A percentile compares a stretch with the other conserved stretches of the same genome.
Evolutionary conservation across 148 eudicot species (phyloP).

Genomic region (Heliamphora exappendiculata): DNA sequence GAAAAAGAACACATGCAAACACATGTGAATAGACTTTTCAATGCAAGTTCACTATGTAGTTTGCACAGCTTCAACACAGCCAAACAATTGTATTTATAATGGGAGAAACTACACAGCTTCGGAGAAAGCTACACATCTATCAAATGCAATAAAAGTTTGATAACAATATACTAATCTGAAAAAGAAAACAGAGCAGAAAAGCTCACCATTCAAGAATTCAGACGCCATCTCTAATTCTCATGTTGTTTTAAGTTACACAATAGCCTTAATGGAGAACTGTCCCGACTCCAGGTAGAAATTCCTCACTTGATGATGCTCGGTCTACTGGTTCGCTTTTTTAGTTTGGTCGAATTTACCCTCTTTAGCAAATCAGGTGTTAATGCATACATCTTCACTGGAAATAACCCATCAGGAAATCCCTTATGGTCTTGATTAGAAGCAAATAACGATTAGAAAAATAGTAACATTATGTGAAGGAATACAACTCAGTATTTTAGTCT

Average conservation of each 20-base stretch:
- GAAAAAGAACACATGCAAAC: not conserved
- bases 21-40: too few relatives aligned
- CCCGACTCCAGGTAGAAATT: not conserved
- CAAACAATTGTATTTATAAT: not conserved
- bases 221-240: not conserved
- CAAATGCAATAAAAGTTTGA: not conserved
- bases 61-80: not conserved
- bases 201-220: not conserved
- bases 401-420: constrained; percentile 70
- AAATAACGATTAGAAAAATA: not conserved
- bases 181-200: not conserved
- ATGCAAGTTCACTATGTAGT: too few relatives aligned
- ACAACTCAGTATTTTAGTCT: not conserved
- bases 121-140: not conserved
- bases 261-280: not conserved
- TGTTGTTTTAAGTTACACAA: not conserved
- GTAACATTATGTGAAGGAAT: not conserved
- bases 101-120: not conserved
- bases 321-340: constrained; percentile 36
- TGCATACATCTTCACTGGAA: constrained; percentile 91
- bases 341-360: constrained; percentile 25
- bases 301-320: constrained; percentile 60
- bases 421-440: constrained; percentile 56
- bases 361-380: constrained; percentile 54
- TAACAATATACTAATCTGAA: not conserved